Percentiles rank a stretch among this genome's conserved stretches.
phyloP scores from a whole-genome alignment of 768 basidiomycete species.

The Candolleomyces eurysporus region DNA sequence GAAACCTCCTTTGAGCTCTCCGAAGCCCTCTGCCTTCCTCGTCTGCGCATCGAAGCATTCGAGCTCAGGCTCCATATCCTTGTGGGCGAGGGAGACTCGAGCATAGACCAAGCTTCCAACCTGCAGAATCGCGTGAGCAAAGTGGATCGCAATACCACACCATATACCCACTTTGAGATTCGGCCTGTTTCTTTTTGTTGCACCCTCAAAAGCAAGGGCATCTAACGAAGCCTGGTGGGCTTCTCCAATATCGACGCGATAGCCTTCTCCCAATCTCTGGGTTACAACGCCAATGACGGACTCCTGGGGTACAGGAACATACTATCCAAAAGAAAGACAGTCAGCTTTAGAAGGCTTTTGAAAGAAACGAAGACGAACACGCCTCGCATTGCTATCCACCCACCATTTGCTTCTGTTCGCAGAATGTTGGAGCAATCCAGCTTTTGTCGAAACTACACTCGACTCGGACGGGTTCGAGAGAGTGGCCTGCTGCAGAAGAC shows the following conservation, averaged over 20 bases:
- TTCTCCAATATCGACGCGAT: conserved; percentile 90
- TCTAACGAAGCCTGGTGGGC: conserved; percentile 86
- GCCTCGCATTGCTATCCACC: conserved; percentile 82
- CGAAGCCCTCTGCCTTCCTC: conserved; percentile 89
- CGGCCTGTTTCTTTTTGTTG: conserved; percentile 91
- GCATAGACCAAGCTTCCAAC: conserved; percentile 91
- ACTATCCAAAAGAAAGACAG: conserved; percentile 45
- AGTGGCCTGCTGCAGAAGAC: conserved; percentile 53
- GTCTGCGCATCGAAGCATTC: conserved; percentile 96
- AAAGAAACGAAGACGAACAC: conserved; percentile 53
- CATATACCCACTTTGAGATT: conserved; percentile 76
- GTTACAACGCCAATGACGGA: conserved; percentile 82
- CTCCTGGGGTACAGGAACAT: conserved; percentile 87
- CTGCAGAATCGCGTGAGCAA: conserved; percentile 37
- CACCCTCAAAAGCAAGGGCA: conserved; percentile 92
- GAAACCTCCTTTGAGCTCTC: conserved; percentile 90
- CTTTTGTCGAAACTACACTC: conserved; percentile 57
- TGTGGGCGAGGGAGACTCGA: conserved; percentile 88
- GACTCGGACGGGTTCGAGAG: conserved; percentile 24
- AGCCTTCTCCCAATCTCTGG: conserved; percentile 84
- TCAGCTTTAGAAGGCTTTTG: conserved; percentile 5
- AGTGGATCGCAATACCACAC: background rate
- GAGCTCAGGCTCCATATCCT: conserved; percentile 97
- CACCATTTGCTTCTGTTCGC: conserved; percentile 79
- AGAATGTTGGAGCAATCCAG: conserved; percentile 68